phyloP scores from a whole-genome alignment of 2,329 filamentous ascomycete species.

The Fusarium bulbicola region DNA sequence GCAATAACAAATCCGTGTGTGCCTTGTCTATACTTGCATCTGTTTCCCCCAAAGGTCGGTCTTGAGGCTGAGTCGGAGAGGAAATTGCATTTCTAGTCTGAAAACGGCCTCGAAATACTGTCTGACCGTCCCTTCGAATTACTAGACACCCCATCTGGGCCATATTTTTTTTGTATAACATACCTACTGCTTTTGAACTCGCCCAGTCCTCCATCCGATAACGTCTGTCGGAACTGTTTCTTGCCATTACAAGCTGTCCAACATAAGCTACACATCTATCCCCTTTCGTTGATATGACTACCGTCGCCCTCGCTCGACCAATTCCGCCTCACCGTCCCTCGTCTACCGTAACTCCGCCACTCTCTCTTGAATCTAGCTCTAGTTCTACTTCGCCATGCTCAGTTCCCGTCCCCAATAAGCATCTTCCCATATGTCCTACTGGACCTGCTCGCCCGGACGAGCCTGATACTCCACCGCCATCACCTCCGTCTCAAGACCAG shows the following conservation, averaged over 20 bases:
- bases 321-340: constrained; percentile 56
- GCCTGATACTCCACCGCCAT: constrained; percentile 71
- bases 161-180: constrained; percentile 20
- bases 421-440: constrained; percentile 87
- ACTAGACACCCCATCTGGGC: constrained; percentile 12
- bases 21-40: constrained; percentile 18
- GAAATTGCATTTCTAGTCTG: constrained; percentile 19
- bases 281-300: constrained; percentile 56
- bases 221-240: background rate
- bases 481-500: constrained; percentile 69
- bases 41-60: background rate
- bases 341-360: constrained; percentile 54
- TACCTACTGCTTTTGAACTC: constrained; percentile 21
- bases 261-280: background rate
- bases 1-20: constrained; percentile 35
- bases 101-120: constrained; percentile 15
- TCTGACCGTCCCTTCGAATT: constrained; percentile 16
- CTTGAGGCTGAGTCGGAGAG: constrained; percentile 23
- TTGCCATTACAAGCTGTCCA: constrained; percentile 9
- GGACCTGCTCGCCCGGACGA: constrained; percentile 69
- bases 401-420: constrained; percentile 80
- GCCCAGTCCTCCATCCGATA: constrained; percentile 10
- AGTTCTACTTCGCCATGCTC: constrained; percentile 42
- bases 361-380: constrained; percentile 49
- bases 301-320: constrained; percentile 62